Evolutionary conservation across 768 basidiomycete genomes (phyloP), one percentile per base, ranked within the genome.

Genomic region (Rubroboletus pulcherrimus): DNA sequence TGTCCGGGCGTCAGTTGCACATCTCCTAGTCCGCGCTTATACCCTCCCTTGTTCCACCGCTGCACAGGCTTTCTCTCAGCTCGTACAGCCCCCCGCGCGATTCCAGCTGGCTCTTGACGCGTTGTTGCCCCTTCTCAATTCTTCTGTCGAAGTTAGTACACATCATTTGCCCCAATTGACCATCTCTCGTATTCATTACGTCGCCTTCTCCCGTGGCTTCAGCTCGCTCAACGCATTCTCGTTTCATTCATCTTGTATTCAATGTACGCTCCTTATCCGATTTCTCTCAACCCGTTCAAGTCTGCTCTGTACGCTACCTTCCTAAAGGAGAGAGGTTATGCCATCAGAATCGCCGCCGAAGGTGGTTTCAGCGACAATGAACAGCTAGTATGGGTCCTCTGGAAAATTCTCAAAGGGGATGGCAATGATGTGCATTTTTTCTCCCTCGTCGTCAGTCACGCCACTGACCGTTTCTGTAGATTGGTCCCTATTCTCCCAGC

Each of bases 21-120:
- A 88, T 65, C 76, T 91, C 40, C 77, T 91, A 58, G 75, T 81
- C 33, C 78, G 78, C 68, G 87, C 86, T 9, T 82, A 82, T 71
- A 76, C 82, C 57, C 73, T 88, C 55, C 87, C 89, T 40, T 91
- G 89, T 73, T 89, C 87, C 51, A 84, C 86, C 15, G 88, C 85
- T 7, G 85, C 86, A 41, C 82, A 86, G 64, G 85, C 87, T 1
- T 91, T 89, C 70, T 74, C 78, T 35, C 86, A 89, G 70, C 81
- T 89, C 55, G 86, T 91, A 21, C 87, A 86, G 68, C 84, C 85
- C 21, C 83, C 81, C 49, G 80, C 86, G 73, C 82, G 88, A 59
- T 91, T 91, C 73, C 88, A 90, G 77, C 81, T 91, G 71, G 89
- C 89, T 66, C 81, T 91, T 63, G 89, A 91, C 75, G 86, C 84